Conservation (phyloP, 2,329 filamentous ascomycete species). For the Paraconiothyrium brasiliense region DNA sequence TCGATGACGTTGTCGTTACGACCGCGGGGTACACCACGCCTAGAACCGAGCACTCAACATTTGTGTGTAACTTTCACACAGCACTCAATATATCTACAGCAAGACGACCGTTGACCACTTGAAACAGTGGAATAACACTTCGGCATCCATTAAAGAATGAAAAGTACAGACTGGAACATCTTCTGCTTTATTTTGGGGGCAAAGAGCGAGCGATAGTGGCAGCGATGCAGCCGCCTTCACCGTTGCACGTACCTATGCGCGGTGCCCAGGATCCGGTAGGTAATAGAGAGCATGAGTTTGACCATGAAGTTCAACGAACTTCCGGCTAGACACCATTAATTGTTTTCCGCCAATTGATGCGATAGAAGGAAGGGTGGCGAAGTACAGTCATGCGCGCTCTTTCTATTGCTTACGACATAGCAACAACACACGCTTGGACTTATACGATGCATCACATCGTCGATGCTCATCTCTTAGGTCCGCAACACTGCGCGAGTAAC, state of each 20-base stretch:
- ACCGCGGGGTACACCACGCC: slow-evolving; percentile 4
- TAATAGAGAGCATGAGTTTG: neutral
- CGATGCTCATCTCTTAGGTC: neutral
- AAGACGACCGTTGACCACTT: neutral
- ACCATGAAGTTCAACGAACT: neutral
- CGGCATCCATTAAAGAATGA: neutral
- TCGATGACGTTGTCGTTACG: slow-evolving; percentile 13
- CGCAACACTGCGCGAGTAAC: neutral
- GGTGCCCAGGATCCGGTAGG: neutral
- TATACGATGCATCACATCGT: neutral
- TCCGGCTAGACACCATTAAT: neutral
- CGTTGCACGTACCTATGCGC: neutral
- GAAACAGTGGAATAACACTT: neutral
- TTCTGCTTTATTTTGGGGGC: neutral
- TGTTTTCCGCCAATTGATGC: neutral
- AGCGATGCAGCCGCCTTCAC: neutral
- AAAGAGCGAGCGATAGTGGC: neutral
- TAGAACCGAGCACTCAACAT: neutral
- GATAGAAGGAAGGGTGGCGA: neutral
- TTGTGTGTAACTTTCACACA: neutral
- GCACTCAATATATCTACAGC: neutral
- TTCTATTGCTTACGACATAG: neutral
- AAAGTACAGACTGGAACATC: neutral
- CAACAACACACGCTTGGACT: neutral
- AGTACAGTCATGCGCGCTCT: neutral